Evolutionary conservation across 2,329 filamentous ascomycete species (phyloP), one percentile per base, ranked within the genome.

Genomic region (Sarocladium kiliense): DNA sequence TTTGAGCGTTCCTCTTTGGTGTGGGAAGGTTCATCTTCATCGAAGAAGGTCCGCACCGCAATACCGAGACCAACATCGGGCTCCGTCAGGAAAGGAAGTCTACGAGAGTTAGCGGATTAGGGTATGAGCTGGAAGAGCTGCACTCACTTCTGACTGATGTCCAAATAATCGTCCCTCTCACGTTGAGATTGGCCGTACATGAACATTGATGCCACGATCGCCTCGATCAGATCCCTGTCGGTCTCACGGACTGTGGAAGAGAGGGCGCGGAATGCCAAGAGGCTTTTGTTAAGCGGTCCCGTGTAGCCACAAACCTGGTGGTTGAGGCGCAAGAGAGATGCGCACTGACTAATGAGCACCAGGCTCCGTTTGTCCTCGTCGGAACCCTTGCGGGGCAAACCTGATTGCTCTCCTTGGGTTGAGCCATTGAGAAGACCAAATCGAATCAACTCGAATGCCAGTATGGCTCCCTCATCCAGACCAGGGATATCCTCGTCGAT

Each of bases 261-360:
- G 56, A 97, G 78, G 1, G 91, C 92, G 58, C 91, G 88, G 75
- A 92, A 99, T 25, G 85, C 86, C 41, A 99, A 79, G 54, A 97
- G 78, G 61, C 93, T 91, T 70, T 94, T 87, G 76, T 91, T 96
- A 1, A 99, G 79, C 1, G 94, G 93, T 1, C 94, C 94, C 2
- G 93, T 97, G 71, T 97, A 99, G 27, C 94, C 94, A 62, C 93
- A 92, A 3, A 82, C 79, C 62, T 89, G 82, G 68, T 99, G 94
- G 30, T 86, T 84, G 58, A 97, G 78, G 65, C 88, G 90, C 53
- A 91, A 82, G 56, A 97, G 77, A 54, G 89, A 91, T 14, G 92
- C 89, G 58, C 92, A 87, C 37, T 94, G 87, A 62, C 91, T 94
- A 63, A 97, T 85, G 44, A 99, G 79, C 55, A 94, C 80, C 44